Evolutionary conservation across 768 basidiomycete genomes (phyloP).

Genomic region (Crassisporium funariophilum): DNA sequence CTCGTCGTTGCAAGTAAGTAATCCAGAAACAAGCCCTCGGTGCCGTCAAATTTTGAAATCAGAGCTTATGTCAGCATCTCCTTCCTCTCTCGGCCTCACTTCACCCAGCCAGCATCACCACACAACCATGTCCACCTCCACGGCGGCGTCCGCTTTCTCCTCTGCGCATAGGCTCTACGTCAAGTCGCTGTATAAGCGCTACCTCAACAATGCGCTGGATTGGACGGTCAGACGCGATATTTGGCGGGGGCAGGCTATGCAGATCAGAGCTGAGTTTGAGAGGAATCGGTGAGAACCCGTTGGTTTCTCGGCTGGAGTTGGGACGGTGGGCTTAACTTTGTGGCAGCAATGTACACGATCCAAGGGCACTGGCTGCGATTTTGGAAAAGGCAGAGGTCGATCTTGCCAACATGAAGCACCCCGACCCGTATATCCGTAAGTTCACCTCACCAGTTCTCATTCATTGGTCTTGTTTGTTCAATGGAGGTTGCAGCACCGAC

Average conservation of each 20-base stretch:
- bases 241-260: conserved; percentile 83
- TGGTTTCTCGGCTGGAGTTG: conserved; percentile 5
- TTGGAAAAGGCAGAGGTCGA: conserved; percentile 79
- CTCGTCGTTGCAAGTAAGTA: too few species aligned
- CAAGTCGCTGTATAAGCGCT: conserved; percentile 89
- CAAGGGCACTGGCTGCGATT: conserved; percentile 76
- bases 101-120: too few species aligned
- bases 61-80: conserved; percentile 26
- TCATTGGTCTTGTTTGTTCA: conserved; percentile 12
- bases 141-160: conserved; percentile 59
- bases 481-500: conserved; percentile 57
- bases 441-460: too few species aligned
- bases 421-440: conserved; percentile 93
- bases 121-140: conserved; percentile 53
- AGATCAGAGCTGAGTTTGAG: conserved; percentile 93
- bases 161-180: conserved; percentile 81
- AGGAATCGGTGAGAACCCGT: conserved; percentile 61
- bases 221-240: conserved; percentile 87
- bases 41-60: conserved; percentile 17
- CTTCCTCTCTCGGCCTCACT: conserved; percentile 5
- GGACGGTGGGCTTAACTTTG: conserved; percentile 8
- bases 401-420: conserved; percentile 70
- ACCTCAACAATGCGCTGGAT: conserved; percentile 83
- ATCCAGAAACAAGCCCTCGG: conserved; percentile 5
- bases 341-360: conserved; percentile 78